Evolutionary conservation across 805 yeast genomes (phyloP).

Genomic region (Metschnikowia aberdeeniae): DNA sequence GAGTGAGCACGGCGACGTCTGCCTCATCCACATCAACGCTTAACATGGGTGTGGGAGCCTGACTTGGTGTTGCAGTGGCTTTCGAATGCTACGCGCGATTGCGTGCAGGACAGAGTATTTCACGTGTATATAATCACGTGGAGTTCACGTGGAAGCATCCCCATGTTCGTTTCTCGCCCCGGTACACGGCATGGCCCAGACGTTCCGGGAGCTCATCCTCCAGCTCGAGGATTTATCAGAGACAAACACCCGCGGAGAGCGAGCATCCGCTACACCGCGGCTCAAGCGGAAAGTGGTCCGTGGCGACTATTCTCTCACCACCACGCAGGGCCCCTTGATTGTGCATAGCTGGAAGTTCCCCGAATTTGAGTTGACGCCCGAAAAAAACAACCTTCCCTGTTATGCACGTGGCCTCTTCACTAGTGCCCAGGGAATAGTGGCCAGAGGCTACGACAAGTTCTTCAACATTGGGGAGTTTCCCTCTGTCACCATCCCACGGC

Average conservation of each 20-base stretch:
- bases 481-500: conserved; percentile 6
- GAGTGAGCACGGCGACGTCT: conserved; percentile 78
- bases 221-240: conserved; percentile 17
- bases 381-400: conserved; percentile 55
- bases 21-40: conserved; percentile 68
- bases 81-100: too few species aligned
- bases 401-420: conserved; percentile 84
- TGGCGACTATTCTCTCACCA: conserved; percentile 15
- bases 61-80: not conserved
- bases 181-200: conserved; percentile 5
- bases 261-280: not conserved
- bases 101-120: too few species aligned
- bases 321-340: conserved; percentile 9
- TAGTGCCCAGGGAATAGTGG: conserved; percentile 48
- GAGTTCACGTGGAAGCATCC: not conserved
- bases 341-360: conserved; percentile 68
- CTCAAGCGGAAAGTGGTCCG: conserved; percentile 9
- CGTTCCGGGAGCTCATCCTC: conserved; percentile 17
- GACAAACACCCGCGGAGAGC: conserved; percentile 6
- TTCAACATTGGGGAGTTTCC: conserved; percentile 68
- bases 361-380: conserved; percentile 80
- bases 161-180: not conserved
- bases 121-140: too few species aligned
- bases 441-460: conserved; percentile 92
- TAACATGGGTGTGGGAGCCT: not conserved